These are phyloP conservation scores for Geosmithia flava DNA, from an alignment of 2,329 filamentous ascomycete species.

Conservation along the genomic window DNA sequence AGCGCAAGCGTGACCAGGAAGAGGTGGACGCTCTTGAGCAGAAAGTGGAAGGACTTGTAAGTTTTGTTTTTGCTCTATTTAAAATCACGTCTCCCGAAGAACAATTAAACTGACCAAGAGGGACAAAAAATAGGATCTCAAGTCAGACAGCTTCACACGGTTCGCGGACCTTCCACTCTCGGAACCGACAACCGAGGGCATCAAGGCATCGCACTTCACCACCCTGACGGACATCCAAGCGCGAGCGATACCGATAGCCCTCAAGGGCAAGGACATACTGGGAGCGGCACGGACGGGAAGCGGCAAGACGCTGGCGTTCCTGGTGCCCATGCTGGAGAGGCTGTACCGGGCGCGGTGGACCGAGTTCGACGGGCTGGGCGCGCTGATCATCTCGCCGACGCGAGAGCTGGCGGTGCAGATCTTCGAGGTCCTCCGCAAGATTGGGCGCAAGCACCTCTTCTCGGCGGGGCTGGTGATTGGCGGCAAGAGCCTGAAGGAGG, in stretches of 20 bases:
- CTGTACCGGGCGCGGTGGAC: conserved; percentile 84
- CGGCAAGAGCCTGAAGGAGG: conserved; percentile 78
- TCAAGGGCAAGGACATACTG: conserved; percentile 79
- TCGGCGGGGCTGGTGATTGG: conserved; percentile 90
- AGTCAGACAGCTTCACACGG: conserved; percentile 44
- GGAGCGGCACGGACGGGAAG: conserved; percentile 93
- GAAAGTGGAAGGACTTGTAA: conserved; percentile 20
- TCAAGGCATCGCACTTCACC: conserved; percentile 81
- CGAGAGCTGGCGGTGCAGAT: conserved; percentile 94
- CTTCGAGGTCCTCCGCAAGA: conserved; percentile 83
- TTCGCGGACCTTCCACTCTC: conserved; percentile 85
- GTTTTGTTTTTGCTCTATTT: conserved; percentile 3
- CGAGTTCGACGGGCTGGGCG: conserved; percentile 80
- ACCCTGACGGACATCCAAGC: conserved; percentile 85
- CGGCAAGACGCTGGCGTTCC: conserved; percentile 88
- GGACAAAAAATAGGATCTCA: conserved; percentile 38
- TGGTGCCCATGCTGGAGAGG: conserved; percentile 85
- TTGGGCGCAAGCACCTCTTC: conserved; percentile 80
- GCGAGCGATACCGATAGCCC: conserved; percentile 73
- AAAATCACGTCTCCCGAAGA: too few relatives aligned
- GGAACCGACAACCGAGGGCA: conserved; percentile 62
- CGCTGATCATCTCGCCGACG: conserved; percentile 86
- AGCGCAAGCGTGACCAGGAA: conserved; percentile 24
- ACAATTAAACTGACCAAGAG: too few relatives aligned
- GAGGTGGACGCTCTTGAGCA: conserved; percentile 19